Evolutionary conservation across 2,329 filamentous ascomycete genomes (phyloP).

Genomic region (Diaporthe aspalathi): DNA sequence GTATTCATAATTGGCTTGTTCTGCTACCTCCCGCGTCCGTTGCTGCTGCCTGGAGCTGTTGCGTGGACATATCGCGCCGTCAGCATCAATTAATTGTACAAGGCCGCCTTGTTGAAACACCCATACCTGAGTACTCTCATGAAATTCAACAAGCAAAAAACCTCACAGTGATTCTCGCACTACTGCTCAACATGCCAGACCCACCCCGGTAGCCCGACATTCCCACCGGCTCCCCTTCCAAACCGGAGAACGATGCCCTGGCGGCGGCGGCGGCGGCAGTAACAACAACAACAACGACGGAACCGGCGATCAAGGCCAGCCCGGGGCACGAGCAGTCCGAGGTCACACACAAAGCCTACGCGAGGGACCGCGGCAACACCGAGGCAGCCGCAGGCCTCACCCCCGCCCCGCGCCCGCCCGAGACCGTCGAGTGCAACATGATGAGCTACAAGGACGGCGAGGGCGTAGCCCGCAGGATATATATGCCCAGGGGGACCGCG

Average conservation of each 20-base stretch:
- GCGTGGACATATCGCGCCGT: neutral
- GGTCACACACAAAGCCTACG: neutral
- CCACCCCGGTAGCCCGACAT: neutral
- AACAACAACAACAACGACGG: no score
- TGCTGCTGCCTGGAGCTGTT: neutral
- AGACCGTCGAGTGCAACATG: slow-evolving; percentile 15
- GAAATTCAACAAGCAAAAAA: neutral
- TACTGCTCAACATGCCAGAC: neutral
- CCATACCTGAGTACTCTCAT: neutral
- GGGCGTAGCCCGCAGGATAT: slow-evolving; percentile 11
- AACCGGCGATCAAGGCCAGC: neutral
- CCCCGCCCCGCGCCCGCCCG: neutral
- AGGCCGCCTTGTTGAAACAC: neutral
- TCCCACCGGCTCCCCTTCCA: neutral
- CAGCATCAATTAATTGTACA: neutral
- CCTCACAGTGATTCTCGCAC: neutral
- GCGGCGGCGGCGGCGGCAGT: neutral
- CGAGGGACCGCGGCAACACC: no score
- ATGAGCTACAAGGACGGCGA: neutral
- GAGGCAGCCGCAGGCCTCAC: neutral
- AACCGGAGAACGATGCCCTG: neutral
- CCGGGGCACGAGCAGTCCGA: neutral
- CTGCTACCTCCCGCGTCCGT: neutral
- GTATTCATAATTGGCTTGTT: neutral
- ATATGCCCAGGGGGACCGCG: slow-evolving; percentile 12